phyloP scores from a whole-genome alignment of 148 eudicot species.

The Silene conica region DNA sequence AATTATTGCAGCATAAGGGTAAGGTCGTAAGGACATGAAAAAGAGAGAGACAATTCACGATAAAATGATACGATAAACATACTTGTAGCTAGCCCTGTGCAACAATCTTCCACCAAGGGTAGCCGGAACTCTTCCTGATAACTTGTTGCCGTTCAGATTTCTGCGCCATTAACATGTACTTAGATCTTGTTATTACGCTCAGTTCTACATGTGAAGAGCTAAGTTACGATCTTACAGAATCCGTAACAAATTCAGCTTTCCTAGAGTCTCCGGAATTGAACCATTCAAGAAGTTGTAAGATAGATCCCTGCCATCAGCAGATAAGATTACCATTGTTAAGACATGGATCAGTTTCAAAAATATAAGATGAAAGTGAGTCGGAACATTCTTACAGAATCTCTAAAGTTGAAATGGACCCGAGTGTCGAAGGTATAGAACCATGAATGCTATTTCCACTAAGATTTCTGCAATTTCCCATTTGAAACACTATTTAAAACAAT shows the following conservation, averaged over 20 bases:
- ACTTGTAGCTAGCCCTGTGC: conserved; percentile 98
- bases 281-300: conserved; percentile 89
- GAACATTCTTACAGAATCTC: conserved; percentile 58
- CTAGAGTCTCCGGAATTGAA: conserved; percentile 87
- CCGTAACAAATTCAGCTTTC: conserved; percentile 58
- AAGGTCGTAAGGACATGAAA: neutral
- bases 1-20: neutral
- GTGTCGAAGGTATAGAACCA: conserved; percentile 72
- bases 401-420: conserved; percentile 59
- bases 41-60: neutral
- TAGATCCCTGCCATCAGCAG: conserved; percentile 65
- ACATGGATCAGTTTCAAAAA: neutral
- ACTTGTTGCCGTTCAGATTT: conserved; percentile 84
- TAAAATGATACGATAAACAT: conserved; percentile 25
- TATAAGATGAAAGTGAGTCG: neutral
- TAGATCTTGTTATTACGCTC: neutral
- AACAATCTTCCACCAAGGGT: conserved; percentile 83
- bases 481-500: conserved; percentile 3
- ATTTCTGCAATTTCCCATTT: conserved; percentile 53
- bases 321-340: conserved; percentile 2
- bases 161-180: conserved; percentile 30
- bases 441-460: conserved; percentile 89
- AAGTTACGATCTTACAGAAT: conserved; percentile 56
- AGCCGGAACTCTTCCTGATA: conserved; percentile 83
- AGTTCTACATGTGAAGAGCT: neutral